Base-by-base conservation (phyloP, 257 asterid species). In the Penstemon eatonii region DNA sequence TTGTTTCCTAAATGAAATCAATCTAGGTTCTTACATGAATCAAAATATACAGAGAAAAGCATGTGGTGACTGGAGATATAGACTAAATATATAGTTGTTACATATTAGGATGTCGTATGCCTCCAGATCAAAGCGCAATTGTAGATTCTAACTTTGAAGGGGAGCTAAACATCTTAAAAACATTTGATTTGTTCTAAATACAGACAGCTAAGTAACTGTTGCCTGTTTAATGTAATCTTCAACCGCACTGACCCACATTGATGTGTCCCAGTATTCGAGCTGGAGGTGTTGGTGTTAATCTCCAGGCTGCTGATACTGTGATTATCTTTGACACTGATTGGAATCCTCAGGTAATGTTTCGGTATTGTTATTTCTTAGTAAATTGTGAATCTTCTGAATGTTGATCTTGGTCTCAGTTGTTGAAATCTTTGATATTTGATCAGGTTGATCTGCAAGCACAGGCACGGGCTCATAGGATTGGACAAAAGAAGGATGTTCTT, bases 261-360 rank as follows among this genome's bases (percentile, higher is more conserved):
- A 54, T 74, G 39, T 74, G 66, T 75, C 37, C 66, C 75, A 94
- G 99, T 81, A 94, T 94, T 77, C 99, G 99, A 70, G 99, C 99
- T 76, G 99, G 99, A 73, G 99, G 99, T n/a, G 99, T 94, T 67
- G 99, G 99, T 51, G 97, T 91, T 66, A 91, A 94, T 86, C 97
- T 91, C 72, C 99, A 94, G 79, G 99, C 99, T 66, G 99, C 99
- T 68, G 99, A 94, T 80, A 94, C 99, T 65, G 99, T 94, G 78
- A 94, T 94, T 38, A 89, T 94, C 72, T 94, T 94, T 72, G 99
- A 94, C 83, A 94, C 97, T 0, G 99, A 94, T 75, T 94, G 99
- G 99, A 94, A 94, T 80, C 99, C 99, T 39, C 99, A 94, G 95
- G 99, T 76, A 85, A 80, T 47, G 47, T 70, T 60, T 63, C 36